Conservation (phyloP, 805 yeast species). For the Isabelozyma pseudorhagii region DNA sequence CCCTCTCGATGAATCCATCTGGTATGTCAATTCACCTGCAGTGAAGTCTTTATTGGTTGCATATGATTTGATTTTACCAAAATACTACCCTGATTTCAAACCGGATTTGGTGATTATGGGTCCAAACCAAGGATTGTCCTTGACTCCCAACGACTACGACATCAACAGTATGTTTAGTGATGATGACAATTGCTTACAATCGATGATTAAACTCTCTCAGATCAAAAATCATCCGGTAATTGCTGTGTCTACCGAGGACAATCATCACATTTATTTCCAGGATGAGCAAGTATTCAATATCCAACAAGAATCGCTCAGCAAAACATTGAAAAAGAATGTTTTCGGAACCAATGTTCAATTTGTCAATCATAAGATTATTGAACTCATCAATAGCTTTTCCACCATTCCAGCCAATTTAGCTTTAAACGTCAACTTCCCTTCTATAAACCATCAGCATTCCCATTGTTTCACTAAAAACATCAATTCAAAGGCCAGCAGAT, state of each 20-base stretch:
- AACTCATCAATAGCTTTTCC: slow-evolving; percentile 10
- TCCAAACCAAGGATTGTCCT: slow-evolving; percentile 27
- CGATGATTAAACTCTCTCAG: slow-evolving; percentile 15
- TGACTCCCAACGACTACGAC: neutral
- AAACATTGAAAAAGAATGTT: slow-evolving; percentile 14
- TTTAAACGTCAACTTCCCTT: slow-evolving; percentile 26
- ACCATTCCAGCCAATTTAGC: slow-evolving; percentile 2
- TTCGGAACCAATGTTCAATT: slow-evolving; percentile 19
- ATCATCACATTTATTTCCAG: slow-evolving; percentile 28
- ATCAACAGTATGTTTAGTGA: neutral
- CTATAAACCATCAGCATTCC: slow-evolving; percentile 20
- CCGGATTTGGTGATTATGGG: slow-evolving; percentile 34
- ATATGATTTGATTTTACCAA: slow-evolving; percentile 22
- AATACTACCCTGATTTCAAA: slow-evolving; percentile 17
- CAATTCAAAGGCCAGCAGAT: neutral
- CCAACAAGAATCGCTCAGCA: slow-evolving; percentile 6
- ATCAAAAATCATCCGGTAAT: slow-evolving; percentile 15
- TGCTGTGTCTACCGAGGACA: slow-evolving; percentile 23
- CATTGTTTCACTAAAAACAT: slow-evolving; percentile 13
- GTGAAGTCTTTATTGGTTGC: slow-evolving; percentile 21
- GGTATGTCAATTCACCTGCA: slow-evolving; percentile 33
- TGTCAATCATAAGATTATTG: slow-evolving; percentile 19
- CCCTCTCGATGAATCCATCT: slow-evolving; percentile 25
- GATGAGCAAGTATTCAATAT: slow-evolving; percentile 26
- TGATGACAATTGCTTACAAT: slow-evolving; percentile 6